A percentile compares a stretch with the other conserved stretches of the same genome.
phyloP scores from a whole-genome alignment of 495 filamentous ascomycete species.

The Podospora australis region DNA sequence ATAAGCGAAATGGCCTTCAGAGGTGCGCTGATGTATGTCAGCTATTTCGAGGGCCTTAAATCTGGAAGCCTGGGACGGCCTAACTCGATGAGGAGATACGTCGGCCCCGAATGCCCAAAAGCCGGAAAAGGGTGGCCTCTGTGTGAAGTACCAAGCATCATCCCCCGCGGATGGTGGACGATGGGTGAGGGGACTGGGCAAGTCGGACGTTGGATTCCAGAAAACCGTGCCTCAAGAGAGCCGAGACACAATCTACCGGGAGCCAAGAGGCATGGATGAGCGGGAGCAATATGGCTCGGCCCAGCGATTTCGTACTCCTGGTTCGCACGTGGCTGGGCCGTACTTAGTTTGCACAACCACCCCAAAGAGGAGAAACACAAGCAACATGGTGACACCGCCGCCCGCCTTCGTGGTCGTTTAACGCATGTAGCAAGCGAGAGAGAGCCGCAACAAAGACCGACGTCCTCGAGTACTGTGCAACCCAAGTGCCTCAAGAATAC shows the following conservation, averaged over 20 bases:
- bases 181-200: no score
- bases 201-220: neutral
- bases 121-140: no score
- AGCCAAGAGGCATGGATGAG: neutral
- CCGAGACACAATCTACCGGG: constrained; percentile 2
- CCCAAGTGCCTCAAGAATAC: neutral
- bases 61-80: constrained; percentile 8
- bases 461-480: neutral
- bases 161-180: neutral
- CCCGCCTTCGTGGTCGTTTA: neutral
- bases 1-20: neutral
- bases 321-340: constrained; percentile 10
- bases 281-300: neutral
- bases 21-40: neutral
- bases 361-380: no score
- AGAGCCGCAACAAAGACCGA: neutral
- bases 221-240: constrained; percentile 3
- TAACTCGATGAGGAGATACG: constrained; percentile 5
- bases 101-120: no score
- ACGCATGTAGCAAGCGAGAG: neutral
- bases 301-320: constrained; percentile 1
- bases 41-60: constrained; percentile 1
- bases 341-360: no score
- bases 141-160: constrained; percentile 4
- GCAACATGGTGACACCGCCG: no score